phyloP scores from a whole-genome alignment of 805 yeast species.

The Yarrowia bubula region DNA sequence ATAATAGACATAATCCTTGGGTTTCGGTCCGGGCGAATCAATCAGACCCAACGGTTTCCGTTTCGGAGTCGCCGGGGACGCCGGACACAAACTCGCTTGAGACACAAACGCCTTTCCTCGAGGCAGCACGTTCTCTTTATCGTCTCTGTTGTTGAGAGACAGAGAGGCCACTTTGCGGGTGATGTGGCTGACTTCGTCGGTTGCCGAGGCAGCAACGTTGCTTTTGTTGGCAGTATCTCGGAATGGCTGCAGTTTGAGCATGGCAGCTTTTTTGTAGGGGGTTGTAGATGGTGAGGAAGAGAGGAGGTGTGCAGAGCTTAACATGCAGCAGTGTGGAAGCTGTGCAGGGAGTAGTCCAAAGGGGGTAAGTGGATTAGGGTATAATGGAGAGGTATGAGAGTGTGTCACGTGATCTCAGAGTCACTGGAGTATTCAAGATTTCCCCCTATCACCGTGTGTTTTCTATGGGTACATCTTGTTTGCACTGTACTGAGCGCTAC shows the following conservation, averaged over 20 bases:
- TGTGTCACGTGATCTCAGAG: no score
- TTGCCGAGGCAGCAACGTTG: background rate
- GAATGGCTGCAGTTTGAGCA: slow-evolving; percentile 13
- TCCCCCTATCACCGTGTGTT: no score
- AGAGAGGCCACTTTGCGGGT: slow-evolving; percentile 17
- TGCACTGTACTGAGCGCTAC: no score
- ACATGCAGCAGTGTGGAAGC: background rate
- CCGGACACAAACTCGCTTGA: background rate
- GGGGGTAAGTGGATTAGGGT: background rate
- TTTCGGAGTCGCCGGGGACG: background rate
- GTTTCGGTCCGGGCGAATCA: slow-evolving; percentile 13
- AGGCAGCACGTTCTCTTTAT: background rate
- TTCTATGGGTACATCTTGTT: no score
- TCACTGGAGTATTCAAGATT: no score
- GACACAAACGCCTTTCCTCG: background rate
- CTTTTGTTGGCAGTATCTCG: background rate
- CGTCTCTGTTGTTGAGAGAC: slow-evolving; percentile 1
- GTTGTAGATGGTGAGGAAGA: background rate
- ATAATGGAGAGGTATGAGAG: no score
- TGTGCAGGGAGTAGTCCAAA: background rate
- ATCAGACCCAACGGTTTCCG: slow-evolving; percentile 6
- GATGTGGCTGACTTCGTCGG: background rate
- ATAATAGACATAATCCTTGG: slow-evolving; percentile 8
- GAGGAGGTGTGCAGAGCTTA: slow-evolving; percentile 1
- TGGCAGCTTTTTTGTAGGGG: background rate